Evolutionary conservation across 2,329 filamentous ascomycete genomes (phyloP).

Genomic region (Scolecobasidium constrictum): DNA sequence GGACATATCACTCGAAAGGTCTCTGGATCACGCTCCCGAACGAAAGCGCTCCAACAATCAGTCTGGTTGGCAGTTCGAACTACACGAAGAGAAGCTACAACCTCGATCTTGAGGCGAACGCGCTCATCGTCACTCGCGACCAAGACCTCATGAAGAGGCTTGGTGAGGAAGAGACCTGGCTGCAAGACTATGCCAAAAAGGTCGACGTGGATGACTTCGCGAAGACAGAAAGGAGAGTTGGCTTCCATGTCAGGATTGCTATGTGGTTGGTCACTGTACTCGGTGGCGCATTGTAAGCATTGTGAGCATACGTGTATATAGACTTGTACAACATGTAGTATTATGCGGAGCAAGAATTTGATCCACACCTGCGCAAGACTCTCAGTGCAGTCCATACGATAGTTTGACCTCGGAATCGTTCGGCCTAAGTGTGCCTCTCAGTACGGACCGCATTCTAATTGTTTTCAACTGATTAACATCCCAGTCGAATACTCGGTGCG

Average conservation of each 20-base stretch:
- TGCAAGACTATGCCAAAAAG: slow-evolving; percentile 61
- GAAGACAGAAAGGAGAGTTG: slow-evolving; percentile 70
- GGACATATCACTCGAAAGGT: slow-evolving; percentile 98
- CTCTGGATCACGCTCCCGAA: slow-evolving; percentile 72
- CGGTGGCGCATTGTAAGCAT: slow-evolving; percentile 69
- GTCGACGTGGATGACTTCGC: slow-evolving; percentile 71
- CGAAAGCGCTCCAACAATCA: slow-evolving; percentile 52
- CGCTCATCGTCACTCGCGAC: slow-evolving; percentile 73
- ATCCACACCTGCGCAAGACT: too few species aligned
- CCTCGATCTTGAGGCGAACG: slow-evolving; percentile 82
- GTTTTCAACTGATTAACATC: too few species aligned
- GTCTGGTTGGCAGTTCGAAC: slow-evolving; percentile 82
- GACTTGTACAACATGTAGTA: too few species aligned
- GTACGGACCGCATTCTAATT: too few species aligned
- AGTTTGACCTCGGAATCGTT: too few species aligned
- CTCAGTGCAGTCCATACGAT: too few species aligned
- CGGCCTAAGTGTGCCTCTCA: too few species aligned
- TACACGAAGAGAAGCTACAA: slow-evolving; percentile 92
- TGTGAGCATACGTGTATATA: too few species aligned
- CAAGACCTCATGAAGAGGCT: slow-evolving; percentile 58
- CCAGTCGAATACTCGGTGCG: too few species aligned
- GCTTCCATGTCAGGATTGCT: slow-evolving; percentile 71
- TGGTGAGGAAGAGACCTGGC: slow-evolving; percentile 68
- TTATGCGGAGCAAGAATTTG: too few species aligned
- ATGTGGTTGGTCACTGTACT: slow-evolving; percentile 90